phyloP scores from a whole-genome alignment of 2,329 filamentous ascomycete species.

The Penicillium griseofulvum region DNA sequence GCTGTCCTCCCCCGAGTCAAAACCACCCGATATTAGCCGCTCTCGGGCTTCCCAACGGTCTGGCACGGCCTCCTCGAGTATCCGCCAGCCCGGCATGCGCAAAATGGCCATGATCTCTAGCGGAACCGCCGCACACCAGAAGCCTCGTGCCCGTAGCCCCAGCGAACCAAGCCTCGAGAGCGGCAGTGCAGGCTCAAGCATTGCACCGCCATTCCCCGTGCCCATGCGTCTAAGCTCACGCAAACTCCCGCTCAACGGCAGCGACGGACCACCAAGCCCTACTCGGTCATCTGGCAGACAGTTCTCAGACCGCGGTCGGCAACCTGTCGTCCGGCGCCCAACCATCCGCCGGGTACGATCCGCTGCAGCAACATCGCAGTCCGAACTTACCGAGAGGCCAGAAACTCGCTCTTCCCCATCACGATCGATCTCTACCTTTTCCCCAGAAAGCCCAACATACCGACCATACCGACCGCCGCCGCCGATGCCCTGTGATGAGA shows the following conservation, averaged over 20 bases:
- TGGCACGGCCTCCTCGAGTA: conserved; percentile 34
- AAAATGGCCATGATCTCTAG: conserved; percentile 78
- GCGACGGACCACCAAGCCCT: conserved; percentile 76
- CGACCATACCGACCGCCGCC: conserved; percentile 51
- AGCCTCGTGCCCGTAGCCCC: conserved; percentile 55
- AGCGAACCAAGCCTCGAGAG: conserved; percentile 46
- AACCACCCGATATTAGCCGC: conserved; percentile 23
- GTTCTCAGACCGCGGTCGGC: conserved; percentile 55
- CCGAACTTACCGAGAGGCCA: conserved; percentile 46
- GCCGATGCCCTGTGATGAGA: conserved; percentile 69
- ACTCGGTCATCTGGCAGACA: conserved; percentile 58
- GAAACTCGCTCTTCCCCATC: conserved; percentile 51
- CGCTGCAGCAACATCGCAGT: conserved; percentile 66
- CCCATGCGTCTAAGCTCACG: conserved; percentile 85
- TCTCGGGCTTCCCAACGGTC: conserved; percentile 33
- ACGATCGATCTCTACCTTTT: conserved; percentile 65
- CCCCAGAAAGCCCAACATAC: conserved; percentile 61
- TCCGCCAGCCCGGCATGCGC: conserved; percentile 64
- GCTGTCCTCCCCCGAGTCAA: conserved; percentile 30
- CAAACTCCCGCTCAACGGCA: conserved; percentile 64
- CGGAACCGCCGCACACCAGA: conserved; percentile 68
- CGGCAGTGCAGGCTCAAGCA: conserved; percentile 35
- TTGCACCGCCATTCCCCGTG: conserved; percentile 80
- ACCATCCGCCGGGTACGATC: conserved; percentile 81
- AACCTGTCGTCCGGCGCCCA: conserved; percentile 57